Evolutionary conservation across 352 stramenopile genomes (phyloP).

Genomic region (Phytophthora pinifolia): DNA sequence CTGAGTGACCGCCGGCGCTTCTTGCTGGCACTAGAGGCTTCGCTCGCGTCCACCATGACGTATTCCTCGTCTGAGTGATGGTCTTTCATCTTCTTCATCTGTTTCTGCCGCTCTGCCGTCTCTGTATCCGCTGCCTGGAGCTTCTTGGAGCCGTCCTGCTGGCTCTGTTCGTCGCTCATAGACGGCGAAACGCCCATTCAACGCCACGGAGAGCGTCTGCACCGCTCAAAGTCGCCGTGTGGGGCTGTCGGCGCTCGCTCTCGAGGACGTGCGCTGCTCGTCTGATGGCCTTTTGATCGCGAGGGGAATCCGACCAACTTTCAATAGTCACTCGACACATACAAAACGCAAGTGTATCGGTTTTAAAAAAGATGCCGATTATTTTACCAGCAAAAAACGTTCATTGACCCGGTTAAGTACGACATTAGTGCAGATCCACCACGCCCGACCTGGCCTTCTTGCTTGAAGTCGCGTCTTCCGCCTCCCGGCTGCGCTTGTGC

Average conservation of each 20-base stretch:
- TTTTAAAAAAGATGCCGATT: too few relatives aligned
- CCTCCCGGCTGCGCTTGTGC: slow-evolving; percentile 30
- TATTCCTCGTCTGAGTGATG: slow-evolving; percentile 9
- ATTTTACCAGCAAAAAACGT: not conserved
- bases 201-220: not conserved
- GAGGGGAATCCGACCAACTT: not conserved
- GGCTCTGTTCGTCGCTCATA: slow-evolving; percentile 27
- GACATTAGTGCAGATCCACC: slow-evolving; percentile 29
- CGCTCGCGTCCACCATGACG: slow-evolving; percentile 10
- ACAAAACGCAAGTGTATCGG: slow-evolving; percentile 2
- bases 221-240: not conserved
- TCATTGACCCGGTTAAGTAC: slow-evolving; percentile 22
- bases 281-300: slow-evolving; percentile 17
- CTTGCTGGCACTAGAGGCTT: slow-evolving; percentile 6
- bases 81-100: not conserved
- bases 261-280: slow-evolving; percentile 1
- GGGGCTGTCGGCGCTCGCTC: slow-evolving; percentile 5
- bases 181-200: slow-evolving; percentile 7
- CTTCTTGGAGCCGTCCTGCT: slow-evolving; percentile 17
- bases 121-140: slow-evolving; percentile 1
- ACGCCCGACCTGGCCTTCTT: slow-evolving; percentile 34
- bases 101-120: slow-evolving; percentile 4
- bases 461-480: slow-evolving; percentile 3
- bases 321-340: not conserved
- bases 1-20: slow-evolving; percentile 15